Evolutionary conservation across 2,329 filamentous ascomycete genomes (phyloP), one percentile per base, ranked within the genome.

Genomic region (Calycina herbarum): DNA sequence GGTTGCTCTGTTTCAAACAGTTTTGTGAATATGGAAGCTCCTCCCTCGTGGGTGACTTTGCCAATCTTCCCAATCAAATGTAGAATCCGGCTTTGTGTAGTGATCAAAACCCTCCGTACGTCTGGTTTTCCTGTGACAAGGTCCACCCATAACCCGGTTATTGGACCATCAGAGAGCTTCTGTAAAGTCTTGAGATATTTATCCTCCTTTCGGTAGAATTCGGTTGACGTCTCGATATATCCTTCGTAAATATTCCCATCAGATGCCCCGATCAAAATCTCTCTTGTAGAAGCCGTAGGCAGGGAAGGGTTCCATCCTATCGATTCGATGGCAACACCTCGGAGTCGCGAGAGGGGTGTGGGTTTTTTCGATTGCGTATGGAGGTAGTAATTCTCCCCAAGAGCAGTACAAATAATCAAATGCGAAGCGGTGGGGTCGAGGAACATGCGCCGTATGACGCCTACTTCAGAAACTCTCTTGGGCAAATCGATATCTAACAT

Each of bases 321-420:
- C 68, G 90, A 91, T 77, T 97, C 94, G 66, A 99, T 92, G 8
- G 87, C 83, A 15, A 97, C 92, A 33, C 93, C 93, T 72, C 94
- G 94, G 62, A 99, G 80, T 64, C 93, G 86, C 15, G 90, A 88
- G 42, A 99, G 82, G 7, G 89, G 85, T 69, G 95, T 92, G 2
- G 94, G 93, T 70, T 94, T 90, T 71, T 93, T 90, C 40, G 94
- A 95, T 77, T 98, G 94, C 11, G 93, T 94, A 77, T 99, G 95
- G 10, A 99, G 90, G 78, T 99, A 99, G 82, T 94, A 99, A 80
- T 96, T 98, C 78, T 99, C 95, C 76, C 93, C 93, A 51, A 93
- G 86, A 5, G 93, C 90, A 2, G 95, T 99, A 76, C 91, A 93
- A 71, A 99, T 88, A 70, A 99, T 86, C 33, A 99, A 83, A 80